phyloP scores from a whole-genome alignment of 805 yeast species.

The Soucietia sequanensis region DNA sequence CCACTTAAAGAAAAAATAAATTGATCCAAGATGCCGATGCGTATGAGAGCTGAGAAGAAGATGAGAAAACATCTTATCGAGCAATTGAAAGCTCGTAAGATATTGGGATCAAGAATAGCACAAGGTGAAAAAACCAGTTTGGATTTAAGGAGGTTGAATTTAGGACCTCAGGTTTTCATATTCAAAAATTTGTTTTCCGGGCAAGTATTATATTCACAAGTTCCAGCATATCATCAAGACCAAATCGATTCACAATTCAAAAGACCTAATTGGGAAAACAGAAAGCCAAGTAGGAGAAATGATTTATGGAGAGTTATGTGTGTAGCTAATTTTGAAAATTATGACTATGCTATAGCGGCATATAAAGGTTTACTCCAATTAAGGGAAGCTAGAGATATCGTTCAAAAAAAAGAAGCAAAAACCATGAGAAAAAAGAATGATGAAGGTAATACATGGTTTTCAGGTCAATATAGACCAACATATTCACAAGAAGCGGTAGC shows the following conservation, averaged over 20 bases:
- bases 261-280: slow-evolving; percentile 88
- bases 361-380: slow-evolving; percentile 73
- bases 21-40: slow-evolving; percentile 35
- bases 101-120: slow-evolving; percentile 43
- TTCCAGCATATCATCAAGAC: slow-evolving; percentile 59
- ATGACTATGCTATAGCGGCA: slow-evolving; percentile 67
- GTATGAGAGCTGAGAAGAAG: slow-evolving; percentile 43
- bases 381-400: slow-evolving; percentile 68
- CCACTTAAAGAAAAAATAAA: no score
- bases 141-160: slow-evolving; percentile 45
- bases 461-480: slow-evolving; percentile 86
- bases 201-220: slow-evolving; percentile 85
- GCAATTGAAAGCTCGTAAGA: slow-evolving; percentile 42
- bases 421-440: slow-evolving; percentile 67
- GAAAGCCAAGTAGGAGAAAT: slow-evolving; percentile 72
- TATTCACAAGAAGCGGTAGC: slow-evolving; percentile 90
- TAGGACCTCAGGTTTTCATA: slow-evolving; percentile 80
- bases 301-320: slow-evolving; percentile 93
- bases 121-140: slow-evolving; percentile 33
- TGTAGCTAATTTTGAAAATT: slow-evolving; percentile 63
- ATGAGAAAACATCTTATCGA: slow-evolving; percentile 47
- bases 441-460: slow-evolving; percentile 81
- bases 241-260: slow-evolving; percentile 71
- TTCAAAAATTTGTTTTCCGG: slow-evolving; percentile 87
- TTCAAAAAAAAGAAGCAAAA: slow-evolving; percentile 58